Base-by-base conservation (phyloP, 2,329 filamentous ascomycete species). In the Camptophora hylomeconis region DNA sequence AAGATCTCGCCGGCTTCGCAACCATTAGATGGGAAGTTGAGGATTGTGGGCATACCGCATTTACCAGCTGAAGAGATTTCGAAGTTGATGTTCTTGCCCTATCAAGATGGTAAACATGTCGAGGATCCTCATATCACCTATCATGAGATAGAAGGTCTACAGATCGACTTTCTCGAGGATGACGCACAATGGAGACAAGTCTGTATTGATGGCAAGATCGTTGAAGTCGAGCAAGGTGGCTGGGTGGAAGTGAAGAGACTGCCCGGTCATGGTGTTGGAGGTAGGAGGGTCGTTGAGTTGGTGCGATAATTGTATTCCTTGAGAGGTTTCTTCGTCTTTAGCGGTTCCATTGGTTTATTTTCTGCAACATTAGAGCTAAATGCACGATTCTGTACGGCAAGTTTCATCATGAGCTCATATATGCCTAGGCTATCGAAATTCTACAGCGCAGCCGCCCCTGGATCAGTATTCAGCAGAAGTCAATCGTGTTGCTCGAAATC, bases 141-240 rank as follows among this genome's bases (percentile, higher is more conserved):
- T 49, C 69, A 79, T 11, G 66, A 71, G 30, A 65, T 89, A 5
- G 69, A 78, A 2, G 69, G 69, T 28, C 41, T 93, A 11, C 63
- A 57, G 33, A 72, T 94, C 25, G 64, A 69, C 10, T 73, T 82
- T 19, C 38, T 59, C 2, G 80, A 89, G 45, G 60, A 69, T 10
- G 72, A 82, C n/a, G 61, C 60, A 1, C 61, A 73, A 29, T 94
- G 84, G 84, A 65, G 87, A 36, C 72, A 86, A 46, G 69, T 92
- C 9, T 95, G 87, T 50, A 64, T 95, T n/a, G 87, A 95, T 52
- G 87, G 87, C 3, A 83, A 78, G 30, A 92, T 92, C 45, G 71
- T 94, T 3, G 67, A 71, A 34, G 58, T 93, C 1, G 76, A 79
- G 12, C 51, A 62, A 28, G 73, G 67, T 2, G 84, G 84, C 0